Evolutionary conservation across 2,329 filamentous ascomycete genomes (phyloP).

Genomic region (Domatiomyces catenatus): DNA sequence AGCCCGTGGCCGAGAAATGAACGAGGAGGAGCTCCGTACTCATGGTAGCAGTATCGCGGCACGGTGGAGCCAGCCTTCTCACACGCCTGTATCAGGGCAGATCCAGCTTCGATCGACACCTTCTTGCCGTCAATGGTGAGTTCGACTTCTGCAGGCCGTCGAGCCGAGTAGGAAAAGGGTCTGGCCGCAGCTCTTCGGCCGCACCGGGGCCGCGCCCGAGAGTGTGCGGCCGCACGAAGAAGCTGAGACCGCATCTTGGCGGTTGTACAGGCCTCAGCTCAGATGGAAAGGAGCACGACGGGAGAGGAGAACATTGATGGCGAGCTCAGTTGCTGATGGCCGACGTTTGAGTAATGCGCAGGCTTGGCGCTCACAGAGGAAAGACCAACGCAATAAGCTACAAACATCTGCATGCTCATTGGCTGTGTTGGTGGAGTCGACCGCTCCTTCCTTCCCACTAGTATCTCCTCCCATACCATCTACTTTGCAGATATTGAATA

Average conservation of each 20-base stretch:
- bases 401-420: background rate
- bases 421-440: background rate
- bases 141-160: slow-evolving; percentile 80
- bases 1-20: background rate
- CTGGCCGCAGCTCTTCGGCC: slow-evolving; percentile 40
- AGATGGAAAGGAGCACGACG: background rate
- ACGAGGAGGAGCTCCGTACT: slow-evolving; percentile 44
- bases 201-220: slow-evolving; percentile 29
- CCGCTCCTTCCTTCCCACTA: no score
- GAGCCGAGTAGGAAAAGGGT: slow-evolving; percentile 65
- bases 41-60: slow-evolving; percentile 97
- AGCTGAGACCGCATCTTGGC: slow-evolving; percentile 49
- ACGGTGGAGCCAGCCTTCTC: slow-evolving; percentile 89
- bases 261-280: slow-evolving; percentile 16
- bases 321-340: background rate
- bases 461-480: no score
- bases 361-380: background rate
- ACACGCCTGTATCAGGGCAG: slow-evolving; percentile 95
- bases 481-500: no score
- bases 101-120: slow-evolving; percentile 93
- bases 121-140: slow-evolving; percentile 98
- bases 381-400: background rate
- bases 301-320: background rate
- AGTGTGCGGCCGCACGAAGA: slow-evolving; percentile 43
- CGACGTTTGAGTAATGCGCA: background rate